Evolutionary conservation across 129 eudicot species (phyloP).

Genomic region (Helichrysum umbraculigerum): DNA sequence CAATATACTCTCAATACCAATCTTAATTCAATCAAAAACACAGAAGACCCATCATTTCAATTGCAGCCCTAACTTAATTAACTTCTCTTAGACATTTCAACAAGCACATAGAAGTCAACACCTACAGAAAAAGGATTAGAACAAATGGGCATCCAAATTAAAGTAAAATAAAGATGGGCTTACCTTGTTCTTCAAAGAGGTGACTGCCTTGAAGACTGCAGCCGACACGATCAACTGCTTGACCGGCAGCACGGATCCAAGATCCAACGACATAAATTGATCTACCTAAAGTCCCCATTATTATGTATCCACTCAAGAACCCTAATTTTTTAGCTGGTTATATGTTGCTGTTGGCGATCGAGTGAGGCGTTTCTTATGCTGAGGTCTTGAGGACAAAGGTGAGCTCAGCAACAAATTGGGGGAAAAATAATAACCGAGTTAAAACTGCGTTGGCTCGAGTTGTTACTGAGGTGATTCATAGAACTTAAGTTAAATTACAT

Average conservation of each 20-base stretch:
- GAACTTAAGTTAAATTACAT: too few species aligned
- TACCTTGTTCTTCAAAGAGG: constrained; percentile 77
- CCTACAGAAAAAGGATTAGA: not conserved
- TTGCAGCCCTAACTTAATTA: constrained; percentile 15
- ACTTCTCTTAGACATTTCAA: constrained; percentile 18
- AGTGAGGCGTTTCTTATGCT: constrained; percentile 19
- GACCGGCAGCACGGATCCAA: constrained; percentile 95
- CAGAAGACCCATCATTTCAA: constrained; percentile 3
- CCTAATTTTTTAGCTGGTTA: not conserved
- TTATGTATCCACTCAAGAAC: constrained; percentile 10
- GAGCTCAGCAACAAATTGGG: constrained; percentile 34
- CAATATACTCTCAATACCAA: not conserved
- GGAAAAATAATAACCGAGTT: constrained; percentile 20
- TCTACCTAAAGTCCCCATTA: constrained; percentile 71
- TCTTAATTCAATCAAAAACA: not conserved
- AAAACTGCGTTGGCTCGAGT: constrained; percentile 25
- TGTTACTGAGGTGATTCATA: not conserved
- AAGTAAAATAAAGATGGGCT: constrained; percentile 9
- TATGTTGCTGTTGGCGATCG: not conserved
- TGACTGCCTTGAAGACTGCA: constrained; percentile 80
- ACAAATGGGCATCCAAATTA: not conserved
- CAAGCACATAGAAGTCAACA: constrained; percentile 9
- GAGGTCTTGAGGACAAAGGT: constrained; percentile 27
- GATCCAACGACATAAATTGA: constrained; percentile 84
- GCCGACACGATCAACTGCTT: constrained; percentile 94